These are phyloP conservation scores for Volvox reticuliferus DNA, from an alignment of 139 green algal genomes.

Conservation along the genomic window DNA sequence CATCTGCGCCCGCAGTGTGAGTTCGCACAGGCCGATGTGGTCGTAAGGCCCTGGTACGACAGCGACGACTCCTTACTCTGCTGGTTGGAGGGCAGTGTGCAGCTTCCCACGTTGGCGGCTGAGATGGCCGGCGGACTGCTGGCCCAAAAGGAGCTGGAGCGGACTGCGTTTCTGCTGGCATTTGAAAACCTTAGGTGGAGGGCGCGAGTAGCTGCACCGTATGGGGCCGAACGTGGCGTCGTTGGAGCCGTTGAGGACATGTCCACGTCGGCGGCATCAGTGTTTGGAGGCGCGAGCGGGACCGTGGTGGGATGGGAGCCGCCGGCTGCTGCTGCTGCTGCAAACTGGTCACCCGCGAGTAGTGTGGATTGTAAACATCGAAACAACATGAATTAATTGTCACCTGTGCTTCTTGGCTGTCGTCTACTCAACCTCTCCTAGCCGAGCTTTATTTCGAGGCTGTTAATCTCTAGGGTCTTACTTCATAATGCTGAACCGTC, in stretches of 20 bases:
- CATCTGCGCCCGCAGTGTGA: neutral
- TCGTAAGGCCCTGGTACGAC: constrained; percentile 39
- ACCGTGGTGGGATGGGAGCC: neutral
- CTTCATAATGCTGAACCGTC: too few relatives aligned
- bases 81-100: constrained; percentile 26
- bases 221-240: too few relatives aligned
- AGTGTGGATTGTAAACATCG: too few relatives aligned
- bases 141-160: neutral
- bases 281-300: neutral
- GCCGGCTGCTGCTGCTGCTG: neutral
- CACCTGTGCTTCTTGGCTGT: too few relatives aligned
- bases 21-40: neutral
- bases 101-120: neutral
- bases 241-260: too few relatives aligned
- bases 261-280: neutral
- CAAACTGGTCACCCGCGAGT: too few relatives aligned
- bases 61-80: constrained; percentile 34
- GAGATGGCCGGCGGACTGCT: constrained; percentile 16
- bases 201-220: neutral
- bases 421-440: too few relatives aligned
- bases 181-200: neutral
- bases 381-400: too few relatives aligned
- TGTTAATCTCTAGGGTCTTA: too few relatives aligned
- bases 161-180: neutral
- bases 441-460: too few relatives aligned